phyloP scores from a whole-genome alignment of 208 protist genomes.

The Acanthamoeba healyi region DNA sequence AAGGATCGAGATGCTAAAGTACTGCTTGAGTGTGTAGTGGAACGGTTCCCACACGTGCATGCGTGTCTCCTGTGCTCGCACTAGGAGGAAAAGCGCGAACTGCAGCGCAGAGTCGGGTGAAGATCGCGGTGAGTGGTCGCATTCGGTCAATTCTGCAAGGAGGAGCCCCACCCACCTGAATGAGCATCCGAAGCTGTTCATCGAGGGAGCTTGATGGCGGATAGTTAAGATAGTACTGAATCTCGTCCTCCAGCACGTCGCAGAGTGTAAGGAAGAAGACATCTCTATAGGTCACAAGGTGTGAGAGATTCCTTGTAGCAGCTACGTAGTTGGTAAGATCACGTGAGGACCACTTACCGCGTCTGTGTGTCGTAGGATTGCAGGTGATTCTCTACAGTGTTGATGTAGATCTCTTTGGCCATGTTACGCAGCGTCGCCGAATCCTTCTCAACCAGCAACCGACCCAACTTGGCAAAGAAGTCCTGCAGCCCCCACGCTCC shows the following conservation, averaged over 20 bases:
- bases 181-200: neutral
- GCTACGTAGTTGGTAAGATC: neutral
- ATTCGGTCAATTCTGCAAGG: too few species aligned
- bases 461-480: constrained; percentile 2
- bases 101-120: too few species aligned
- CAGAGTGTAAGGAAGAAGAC: neutral
- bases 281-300: neutral
- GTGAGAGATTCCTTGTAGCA: too few species aligned
- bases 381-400: neutral
- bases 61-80: neutral
- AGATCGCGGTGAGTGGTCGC: too few species aligned
- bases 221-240: constrained; percentile 16
- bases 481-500: neutral
- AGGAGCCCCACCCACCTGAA: neutral
- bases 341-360: neutral
- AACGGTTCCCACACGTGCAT: neutral
- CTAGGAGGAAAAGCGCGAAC: neutral
- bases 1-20: neutral
- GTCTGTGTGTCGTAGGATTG: neutral
- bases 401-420: constrained; percentile 1
- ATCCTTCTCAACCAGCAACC: neutral
- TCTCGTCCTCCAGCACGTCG: neutral
- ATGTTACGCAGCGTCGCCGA: neutral
- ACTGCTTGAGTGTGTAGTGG: neutral
- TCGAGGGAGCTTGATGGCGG: neutral